These are phyloP conservation scores for Cyclotella choctawhatcheeana DNA, from an alignment of 108 stramenopile species.

Conservation along the genomic window DNA sequence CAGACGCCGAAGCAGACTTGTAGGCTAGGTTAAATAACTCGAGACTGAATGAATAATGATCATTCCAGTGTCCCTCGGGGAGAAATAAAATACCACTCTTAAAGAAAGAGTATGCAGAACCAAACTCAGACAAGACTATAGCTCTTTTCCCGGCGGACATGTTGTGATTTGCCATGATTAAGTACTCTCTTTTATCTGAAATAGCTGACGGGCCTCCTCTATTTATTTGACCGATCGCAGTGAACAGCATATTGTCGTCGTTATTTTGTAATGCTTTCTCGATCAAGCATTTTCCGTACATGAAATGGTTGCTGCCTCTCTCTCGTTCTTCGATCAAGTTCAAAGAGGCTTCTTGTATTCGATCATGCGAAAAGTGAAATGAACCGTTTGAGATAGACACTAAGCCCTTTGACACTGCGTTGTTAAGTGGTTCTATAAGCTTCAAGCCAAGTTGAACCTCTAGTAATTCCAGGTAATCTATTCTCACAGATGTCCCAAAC, in stretches of 20 bases:
- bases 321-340: conserved; percentile 7
- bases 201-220: background rate
- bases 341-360: conserved; percentile 38
- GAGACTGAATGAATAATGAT: conserved; percentile 24
- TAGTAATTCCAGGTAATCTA: background rate
- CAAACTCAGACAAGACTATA: conserved; percentile 21
- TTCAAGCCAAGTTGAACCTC: conserved; percentile 6
- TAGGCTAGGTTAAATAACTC: conserved; percentile 18
- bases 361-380: conserved; percentile 30
- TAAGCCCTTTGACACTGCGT: conserved; percentile 18
- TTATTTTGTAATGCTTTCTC: background rate
- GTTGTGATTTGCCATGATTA: conserved; percentile 16
- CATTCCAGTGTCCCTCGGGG: conserved; percentile 18
- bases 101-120: conserved; percentile 18
- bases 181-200: background rate
- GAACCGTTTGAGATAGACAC: conserved; percentile 1
- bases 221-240: conserved; percentile 25
- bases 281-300: conserved; percentile 8
- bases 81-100: conserved; percentile 21
- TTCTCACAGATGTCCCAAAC: conserved; percentile 11
- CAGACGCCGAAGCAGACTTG: conserved; percentile 6
- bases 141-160: conserved; percentile 20
- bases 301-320: background rate
- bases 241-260: conserved; percentile 14
- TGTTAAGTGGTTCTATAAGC: background rate